A percentile compares a stretch with the other conserved stretches of the same genome.
phyloP scores from a whole-genome alignment of 2,329 filamentous ascomycete species.

The Lachnellula occidentalis region DNA sequence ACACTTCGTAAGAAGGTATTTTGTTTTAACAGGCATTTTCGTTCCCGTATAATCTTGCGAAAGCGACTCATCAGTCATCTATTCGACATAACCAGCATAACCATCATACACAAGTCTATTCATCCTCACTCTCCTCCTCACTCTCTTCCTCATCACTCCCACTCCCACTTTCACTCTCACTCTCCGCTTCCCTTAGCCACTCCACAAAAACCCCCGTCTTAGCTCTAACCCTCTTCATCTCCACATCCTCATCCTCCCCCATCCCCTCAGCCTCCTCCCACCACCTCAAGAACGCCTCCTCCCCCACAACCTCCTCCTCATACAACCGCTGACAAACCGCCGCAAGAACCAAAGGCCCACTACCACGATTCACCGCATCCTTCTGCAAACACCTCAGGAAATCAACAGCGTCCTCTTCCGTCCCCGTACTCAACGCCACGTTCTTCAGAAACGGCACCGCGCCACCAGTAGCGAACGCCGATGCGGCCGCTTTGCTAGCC shows the following conservation, averaged over 20 bases:
- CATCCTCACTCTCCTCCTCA: conserved; percentile 13
- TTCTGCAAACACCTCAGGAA: conserved; percentile 78
- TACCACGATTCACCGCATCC: conserved; percentile 62
- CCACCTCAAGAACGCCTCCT: conserved; percentile 84
- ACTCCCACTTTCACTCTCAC: conserved; percentile 55
- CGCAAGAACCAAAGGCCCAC: conserved; percentile 64
- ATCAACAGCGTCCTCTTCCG: conserved; percentile 72
- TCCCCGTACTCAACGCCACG: conserved; percentile 56
- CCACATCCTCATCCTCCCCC: conserved; percentile 60
- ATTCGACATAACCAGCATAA: background rate
- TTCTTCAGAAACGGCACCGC: conserved; percentile 52
- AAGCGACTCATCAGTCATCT: background rate
- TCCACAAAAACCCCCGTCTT: conserved; percentile 77
- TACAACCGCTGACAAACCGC: conserved; percentile 81
- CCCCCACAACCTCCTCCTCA: conserved; percentile 76
- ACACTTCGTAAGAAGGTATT: background rate
- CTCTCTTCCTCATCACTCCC: conserved; percentile 29
- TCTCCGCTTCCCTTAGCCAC: conserved; percentile 73
- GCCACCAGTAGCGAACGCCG: conserved; percentile 50
- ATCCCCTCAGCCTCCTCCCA: conserved; percentile 60
- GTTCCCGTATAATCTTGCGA: background rate
- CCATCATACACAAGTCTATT: background rate
- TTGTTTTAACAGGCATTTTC: background rate
- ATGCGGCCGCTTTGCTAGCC: conserved; percentile 58
- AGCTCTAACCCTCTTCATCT: conserved; percentile 64